Conservation (phyloP, 305 asterid genomes). For the Ilex paraguariensis region DNA sequence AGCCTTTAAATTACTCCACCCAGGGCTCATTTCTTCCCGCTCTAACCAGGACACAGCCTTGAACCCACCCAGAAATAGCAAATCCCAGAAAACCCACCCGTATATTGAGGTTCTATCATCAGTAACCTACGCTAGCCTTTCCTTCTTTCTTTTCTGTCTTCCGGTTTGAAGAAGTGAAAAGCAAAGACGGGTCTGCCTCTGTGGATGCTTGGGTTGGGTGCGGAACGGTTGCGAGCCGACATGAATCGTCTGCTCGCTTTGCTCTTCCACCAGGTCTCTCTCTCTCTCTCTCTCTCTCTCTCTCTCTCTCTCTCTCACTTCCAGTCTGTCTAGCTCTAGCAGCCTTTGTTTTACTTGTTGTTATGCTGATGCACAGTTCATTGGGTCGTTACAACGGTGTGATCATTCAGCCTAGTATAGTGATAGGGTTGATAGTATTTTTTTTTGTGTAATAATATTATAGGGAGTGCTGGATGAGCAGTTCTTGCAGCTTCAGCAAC, state of each 20-base stretch:
- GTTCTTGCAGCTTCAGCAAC: conserved; percentile 76
- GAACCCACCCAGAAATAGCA: conserved; percentile 9
- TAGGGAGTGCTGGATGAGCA: conserved; percentile 92
- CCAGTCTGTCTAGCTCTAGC: too few relatives aligned
- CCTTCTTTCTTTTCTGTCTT: neutral
- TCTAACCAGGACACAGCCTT: too few relatives aligned
- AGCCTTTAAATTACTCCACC: conserved; percentile 19
- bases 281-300: neutral
- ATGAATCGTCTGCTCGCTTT: conserved; percentile 78
- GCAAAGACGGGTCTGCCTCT: conserved; percentile 95
- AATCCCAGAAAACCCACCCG: neutral
- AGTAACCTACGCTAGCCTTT: too few relatives aligned
- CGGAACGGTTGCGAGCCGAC: conserved; percentile 70
- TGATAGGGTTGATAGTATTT: too few relatives aligned
- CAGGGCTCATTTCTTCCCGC: too few relatives aligned
- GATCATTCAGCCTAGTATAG: too few relatives aligned
- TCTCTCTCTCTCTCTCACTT: neutral
- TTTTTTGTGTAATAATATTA: neutral
- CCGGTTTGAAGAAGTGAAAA: neutral
- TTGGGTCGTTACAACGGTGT: too few relatives aligned
- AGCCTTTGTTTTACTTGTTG: too few relatives aligned
- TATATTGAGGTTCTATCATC: too few relatives aligned
- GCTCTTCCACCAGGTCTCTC: conserved; percentile 78
- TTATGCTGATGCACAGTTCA: neutral
- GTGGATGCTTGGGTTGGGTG: conserved; percentile 81